Evolutionary conservation across 108 stramenopile species (phyloP), one percentile per base, ranked within the genome.

Genomic region (Skeletonema grethae): DNA sequence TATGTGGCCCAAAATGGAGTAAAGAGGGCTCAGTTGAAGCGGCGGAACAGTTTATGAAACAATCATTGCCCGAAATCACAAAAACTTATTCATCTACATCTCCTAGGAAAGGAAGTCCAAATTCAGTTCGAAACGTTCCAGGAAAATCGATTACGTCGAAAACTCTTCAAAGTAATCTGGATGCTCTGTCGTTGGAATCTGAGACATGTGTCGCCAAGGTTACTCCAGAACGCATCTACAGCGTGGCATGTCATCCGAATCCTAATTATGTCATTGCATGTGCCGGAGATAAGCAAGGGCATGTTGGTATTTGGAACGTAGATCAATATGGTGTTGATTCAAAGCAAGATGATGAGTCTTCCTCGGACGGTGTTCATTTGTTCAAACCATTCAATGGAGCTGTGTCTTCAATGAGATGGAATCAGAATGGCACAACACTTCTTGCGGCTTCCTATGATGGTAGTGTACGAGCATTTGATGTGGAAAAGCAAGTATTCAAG

Each of bases 371-470:
- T 29, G 85, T 84, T 10, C 80, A 88, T 53, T 35, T 90, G 18
- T 94, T 94, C 55, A 84, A 84, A 43, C 73, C 76, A 10, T 89
- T 91, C 67, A 75, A 73, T 18, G 69, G 87, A 5, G 61, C 90
- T 28, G 71, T 91, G 36, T 85, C 76, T 20, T 69, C 66, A 10
- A 50, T 94, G 59, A 78, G 82, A 38, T 94, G 90, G 90, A 82
- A 71, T 39, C 45, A 65, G 10, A 41, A 38, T 32, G 89, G 88
- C 1, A 38, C 71, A 29, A 63, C 70, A 22, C 67, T 94, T 36
- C 69, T 91, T 18, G 84, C 90, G 2, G 69, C 77, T 10, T 88
- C 89, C 5, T 94, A 94, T 60, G 93, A 94, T 70, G 90, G 93
- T 13, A 83, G 88, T 1, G 86, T 91, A n/a, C 82, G 93, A 13